Evolutionary conservation across 2,329 filamentous ascomycete genomes (phyloP), one percentile per base, ranked within the genome.

Genomic region (Juglanconis oblonga): DNA sequence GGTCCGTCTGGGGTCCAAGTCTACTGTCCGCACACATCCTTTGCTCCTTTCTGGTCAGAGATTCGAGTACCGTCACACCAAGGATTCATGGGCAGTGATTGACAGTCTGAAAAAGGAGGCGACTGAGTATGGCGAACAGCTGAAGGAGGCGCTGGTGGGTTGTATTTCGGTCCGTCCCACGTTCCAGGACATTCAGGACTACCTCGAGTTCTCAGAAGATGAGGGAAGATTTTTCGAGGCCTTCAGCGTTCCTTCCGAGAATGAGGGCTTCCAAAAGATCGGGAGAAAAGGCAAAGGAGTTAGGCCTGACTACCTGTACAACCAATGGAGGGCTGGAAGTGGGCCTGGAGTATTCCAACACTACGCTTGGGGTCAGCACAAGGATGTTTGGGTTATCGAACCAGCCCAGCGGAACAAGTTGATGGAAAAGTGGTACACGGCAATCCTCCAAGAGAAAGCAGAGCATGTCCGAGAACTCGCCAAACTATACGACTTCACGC

Each of bases 1-100:
- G 58, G 81, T 89, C 0, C 81, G 89, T 0, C 75, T 92, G 0
- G 89, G 89, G 0, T 80, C 80, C 0, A 89, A 89, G 62, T 82
- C 67, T 0, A 85, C 80, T 0, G 32, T 67, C 0, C 69, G 71
- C 4, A 90, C 86, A 0, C 72, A 74, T 2, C 53, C 65, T 0
- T 71, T 90, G 0, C 76, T 69, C 2, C 69, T 89, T 1, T 75
- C 69, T 0, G 72, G 76, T 29, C 79, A 82, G 55, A 63, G 62
- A 0, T 67, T 59, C 0, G 65, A 42, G 1, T 77, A 72, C 55
- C 71, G 61, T n/a, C 70, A 73, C 3, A 72, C 67, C 5, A 36
- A n/a, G 2, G 47, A 65, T 2, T 70, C 73, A 2, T 81, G 76
- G 75, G 4, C 54, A 0, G 68, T 79, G 11, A 79, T 86, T n/a